Evolutionary conservation across 768 basidiomycete species (phyloP), one percentile per base, ranked within the genome.

Genomic region (Nevesoporus exiguus): DNA sequence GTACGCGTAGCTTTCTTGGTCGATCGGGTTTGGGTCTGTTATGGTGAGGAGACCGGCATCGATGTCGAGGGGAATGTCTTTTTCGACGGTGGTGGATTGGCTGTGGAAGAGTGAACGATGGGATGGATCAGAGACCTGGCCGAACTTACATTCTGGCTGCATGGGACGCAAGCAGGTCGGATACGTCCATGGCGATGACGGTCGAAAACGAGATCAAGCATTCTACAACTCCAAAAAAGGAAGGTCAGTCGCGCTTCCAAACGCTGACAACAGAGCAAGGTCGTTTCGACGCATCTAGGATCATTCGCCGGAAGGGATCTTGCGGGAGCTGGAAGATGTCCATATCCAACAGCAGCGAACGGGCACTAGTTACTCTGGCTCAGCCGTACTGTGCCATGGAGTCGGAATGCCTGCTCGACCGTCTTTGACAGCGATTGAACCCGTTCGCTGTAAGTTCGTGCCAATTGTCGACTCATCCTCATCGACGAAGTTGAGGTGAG

Each of bases 21-120:
- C 93, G 58, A 93, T 83, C 13, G 89, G 83, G 69, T 93, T 95
- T 21, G 80, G 79, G 74, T 99, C 96, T 44, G 91, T 91, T 1
- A 90, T 92, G 5, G 88, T 81, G 19, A 99, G 77, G 39, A 88
- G 79, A 5, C 90, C 95, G 5, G 86, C 66, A 73, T 99, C 97
- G 54, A 93, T 76, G 40, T 86, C 83, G 57, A 92, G 80, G 7
- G 88, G 83, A 9, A 81, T 84, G 49, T 91, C 89, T 68, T 90
- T 93, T 67, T 91, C 85, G 52, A 91, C 85, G 31, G 74, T 70
- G 34, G 82, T 75, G 30, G 84, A 80, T 73, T 85, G 83, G 67
- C 89, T 93, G 54, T 13, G n/a, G 4, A 11, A 36, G 17, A 31
- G 21, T 51, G 27, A 39, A 39, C 25, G 25, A 7, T 0, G 2